These are phyloP conservation scores for Rhodotorula sp. DNA, from an alignment of 1,284 basidiomycete genomes.

Conservation along the genomic window DNA sequence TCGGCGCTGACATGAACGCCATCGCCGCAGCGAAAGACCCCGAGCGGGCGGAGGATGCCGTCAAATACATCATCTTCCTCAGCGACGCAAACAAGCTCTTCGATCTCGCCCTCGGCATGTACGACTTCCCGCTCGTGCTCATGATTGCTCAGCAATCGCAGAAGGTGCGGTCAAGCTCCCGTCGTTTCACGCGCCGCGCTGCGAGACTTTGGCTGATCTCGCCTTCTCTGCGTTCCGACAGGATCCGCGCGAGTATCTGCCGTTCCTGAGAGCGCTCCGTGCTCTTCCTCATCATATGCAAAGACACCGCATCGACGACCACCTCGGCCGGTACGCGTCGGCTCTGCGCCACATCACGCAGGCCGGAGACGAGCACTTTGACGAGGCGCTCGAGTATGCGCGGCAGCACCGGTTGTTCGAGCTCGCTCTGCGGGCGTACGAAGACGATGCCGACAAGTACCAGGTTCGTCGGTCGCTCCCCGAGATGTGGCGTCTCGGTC, in stretches of 20 bases:
- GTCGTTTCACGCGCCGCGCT: too few relatives aligned
- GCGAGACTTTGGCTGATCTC: not conserved
- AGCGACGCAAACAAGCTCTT: constrained; percentile 90
- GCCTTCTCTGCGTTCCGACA: constrained; percentile 47
- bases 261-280: constrained; percentile 87
- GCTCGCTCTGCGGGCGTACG: constrained; percentile 71
- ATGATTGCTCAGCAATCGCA: constrained; percentile 97
- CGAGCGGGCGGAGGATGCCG: constrained; percentile 84
- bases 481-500: not conserved
- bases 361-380: constrained; percentile 70
- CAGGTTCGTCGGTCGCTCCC: constrained; percentile 53
- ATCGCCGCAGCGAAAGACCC: constrained; percentile 62
- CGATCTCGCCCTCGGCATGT: constrained; percentile 96
- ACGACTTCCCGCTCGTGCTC: constrained; percentile 92
- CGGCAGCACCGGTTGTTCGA: constrained; percentile 76
- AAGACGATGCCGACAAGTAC: constrained; percentile 60
- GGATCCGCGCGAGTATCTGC: constrained; percentile 97
- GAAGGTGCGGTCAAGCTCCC: constrained; percentile 60
- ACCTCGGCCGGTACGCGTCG: constrained; percentile 72
- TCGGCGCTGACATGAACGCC: too few relatives aligned
- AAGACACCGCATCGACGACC: constrained; percentile 87
- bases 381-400: constrained; percentile 76
- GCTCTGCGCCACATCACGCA: constrained; percentile 74
- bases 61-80: constrained; percentile 98
- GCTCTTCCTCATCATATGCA: constrained; percentile 79